Percentiles rank a stretch among this genome's conserved stretches.
These are phyloP conservation scores for Cytospora schulzeri DNA, from an alignment of 2,329 filamentous ascomycete genomes.

Conservation along the genomic window DNA sequence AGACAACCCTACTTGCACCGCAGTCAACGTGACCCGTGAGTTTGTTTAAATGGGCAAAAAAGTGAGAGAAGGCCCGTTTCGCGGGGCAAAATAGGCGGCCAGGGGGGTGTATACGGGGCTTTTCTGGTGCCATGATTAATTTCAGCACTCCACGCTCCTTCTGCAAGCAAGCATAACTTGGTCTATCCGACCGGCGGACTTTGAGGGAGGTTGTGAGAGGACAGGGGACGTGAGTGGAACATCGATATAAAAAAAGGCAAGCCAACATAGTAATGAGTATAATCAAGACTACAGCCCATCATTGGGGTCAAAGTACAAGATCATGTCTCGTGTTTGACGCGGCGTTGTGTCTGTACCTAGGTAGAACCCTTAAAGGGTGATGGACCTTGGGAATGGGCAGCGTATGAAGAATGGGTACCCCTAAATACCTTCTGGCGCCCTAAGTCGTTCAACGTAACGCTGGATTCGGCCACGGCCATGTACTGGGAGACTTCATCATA, in stretches of 20 bases:
- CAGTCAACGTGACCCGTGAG: constrained; percentile 35
- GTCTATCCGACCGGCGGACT: background rate
- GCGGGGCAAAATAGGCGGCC: background rate
- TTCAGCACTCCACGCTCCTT: background rate
- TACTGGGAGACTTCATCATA: too few species aligned
- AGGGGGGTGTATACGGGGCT: background rate
- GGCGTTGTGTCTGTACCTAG: too few species aligned
- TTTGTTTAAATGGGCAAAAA: constrained; percentile 17
- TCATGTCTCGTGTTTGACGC: too few species aligned
- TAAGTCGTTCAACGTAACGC: too few species aligned
- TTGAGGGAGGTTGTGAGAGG: background rate
- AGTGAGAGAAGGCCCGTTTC: background rate
- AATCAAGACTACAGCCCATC: background rate
- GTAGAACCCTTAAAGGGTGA: too few species aligned
- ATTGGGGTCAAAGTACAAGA: background rate
- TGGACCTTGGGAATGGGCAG: background rate
- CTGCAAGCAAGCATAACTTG: background rate
- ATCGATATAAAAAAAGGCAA: background rate
- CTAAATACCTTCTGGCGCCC: too few species aligned
- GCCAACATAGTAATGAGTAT: background rate
- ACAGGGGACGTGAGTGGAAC: background rate
- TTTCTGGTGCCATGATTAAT: background rate
- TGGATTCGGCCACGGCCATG: too few species aligned
- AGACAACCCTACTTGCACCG: constrained; percentile 41
- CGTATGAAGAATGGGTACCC: background rate